phyloP scores from a whole-genome alignment of 73 alveolate species.

The Urostyla sp. region DNA sequence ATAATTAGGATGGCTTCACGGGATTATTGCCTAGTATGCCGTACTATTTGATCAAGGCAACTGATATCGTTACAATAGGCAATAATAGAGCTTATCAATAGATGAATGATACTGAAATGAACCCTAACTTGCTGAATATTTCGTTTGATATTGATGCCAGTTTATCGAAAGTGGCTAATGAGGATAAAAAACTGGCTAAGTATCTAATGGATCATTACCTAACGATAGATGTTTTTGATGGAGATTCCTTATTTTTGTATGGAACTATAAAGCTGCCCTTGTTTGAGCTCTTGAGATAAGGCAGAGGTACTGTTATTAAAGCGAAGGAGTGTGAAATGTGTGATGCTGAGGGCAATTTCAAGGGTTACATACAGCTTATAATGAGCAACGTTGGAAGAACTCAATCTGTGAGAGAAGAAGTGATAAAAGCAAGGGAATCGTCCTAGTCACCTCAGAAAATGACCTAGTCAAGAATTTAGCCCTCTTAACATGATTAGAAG shows the following conservation, averaged over 20 bases:
- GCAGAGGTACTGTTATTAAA: slow-evolving; percentile 53
- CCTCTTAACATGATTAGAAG: not conserved
- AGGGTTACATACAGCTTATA: slow-evolving; percentile 23
- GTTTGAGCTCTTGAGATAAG: slow-evolving; percentile 69
- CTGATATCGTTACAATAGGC: not conserved
- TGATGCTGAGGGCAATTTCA: slow-evolving; percentile 49
- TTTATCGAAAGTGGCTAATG: slow-evolving; percentile 15
- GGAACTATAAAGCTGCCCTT: slow-evolving; percentile 78
- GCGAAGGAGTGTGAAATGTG: slow-evolving; percentile 73
- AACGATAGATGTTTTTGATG: slow-evolving; percentile 80
- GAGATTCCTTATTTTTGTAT: slow-evolving; percentile 73
- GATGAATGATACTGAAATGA: slow-evolving; percentile 2
- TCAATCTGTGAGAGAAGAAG: not conserved
- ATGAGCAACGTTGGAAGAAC: slow-evolving; percentile 38
- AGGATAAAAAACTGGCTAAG: slow-evolving; percentile 48
- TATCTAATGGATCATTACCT: slow-evolving; percentile 54
- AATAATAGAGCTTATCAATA: not conserved
- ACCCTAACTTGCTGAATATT: slow-evolving; percentile 24
- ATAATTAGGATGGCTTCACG: not conserved
- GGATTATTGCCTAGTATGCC: slow-evolving; percentile 25
- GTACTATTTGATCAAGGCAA: slow-evolving; percentile 12
- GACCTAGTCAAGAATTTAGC: slow-evolving; percentile 17
- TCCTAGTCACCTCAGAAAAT: not conserved
- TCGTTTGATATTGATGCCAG: slow-evolving; percentile 51
- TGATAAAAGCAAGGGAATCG: not conserved